These are phyloP conservation scores for Zygoascus hellenicus DNA, from an alignment of 1,139 yeast species.

Conservation along the genomic window DNA sequence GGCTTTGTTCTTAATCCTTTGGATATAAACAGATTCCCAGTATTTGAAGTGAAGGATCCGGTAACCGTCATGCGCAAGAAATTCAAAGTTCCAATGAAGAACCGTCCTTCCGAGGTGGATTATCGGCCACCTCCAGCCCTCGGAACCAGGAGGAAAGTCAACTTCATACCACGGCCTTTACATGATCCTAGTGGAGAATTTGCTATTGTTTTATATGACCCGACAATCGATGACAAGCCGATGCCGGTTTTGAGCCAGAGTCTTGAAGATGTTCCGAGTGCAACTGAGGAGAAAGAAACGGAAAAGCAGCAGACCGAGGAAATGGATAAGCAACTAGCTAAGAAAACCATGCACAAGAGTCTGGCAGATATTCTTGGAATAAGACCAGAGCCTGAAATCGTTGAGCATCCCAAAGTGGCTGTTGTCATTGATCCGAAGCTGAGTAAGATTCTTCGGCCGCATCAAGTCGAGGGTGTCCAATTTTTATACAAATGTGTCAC, in stretches of 20 bases:
- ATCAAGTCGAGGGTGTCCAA: slow-evolving; percentile 93
- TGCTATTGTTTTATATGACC: slow-evolving; percentile 93
- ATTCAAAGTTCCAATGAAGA: slow-evolving; percentile 38
- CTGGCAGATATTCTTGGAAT: slow-evolving; percentile 81
- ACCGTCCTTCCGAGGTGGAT: slow-evolving; percentile 25
- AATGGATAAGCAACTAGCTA: slow-evolving; percentile 15
- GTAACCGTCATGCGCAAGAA: slow-evolving; percentile 24
- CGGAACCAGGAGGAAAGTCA: slow-evolving; percentile 68
- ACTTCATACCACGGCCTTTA: slow-evolving; percentile 77
- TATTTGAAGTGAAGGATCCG: slow-evolving; percentile 20
- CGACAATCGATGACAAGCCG: slow-evolving; percentile 62
- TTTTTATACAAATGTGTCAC: slow-evolving; percentile 86
- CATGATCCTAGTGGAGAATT: slow-evolving; percentile 92
- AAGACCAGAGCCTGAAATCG: slow-evolving; percentile 42
- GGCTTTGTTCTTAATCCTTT: slow-evolving; percentile 5
- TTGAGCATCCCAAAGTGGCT: slow-evolving; percentile 56
- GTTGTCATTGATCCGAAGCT: slow-evolving; percentile 92
- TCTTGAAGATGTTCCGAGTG: slow-evolving; percentile 15
- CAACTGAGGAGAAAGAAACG: slow-evolving; percentile 10
- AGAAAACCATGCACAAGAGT: slow-evolving; percentile 46
- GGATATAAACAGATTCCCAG: slow-evolving; percentile 18
- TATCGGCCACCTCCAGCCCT: slow-evolving; percentile 63
- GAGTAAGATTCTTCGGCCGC: slow-evolving; percentile 84
- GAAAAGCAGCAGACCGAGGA: slow-evolving; percentile 26
- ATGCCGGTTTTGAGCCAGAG: slow-evolving; percentile 16